These are phyloP conservation scores for Aspergillus taichungensis DNA, from an alignment of 495 filamentous ascomycete species.

Conservation along the genomic window DNA sequence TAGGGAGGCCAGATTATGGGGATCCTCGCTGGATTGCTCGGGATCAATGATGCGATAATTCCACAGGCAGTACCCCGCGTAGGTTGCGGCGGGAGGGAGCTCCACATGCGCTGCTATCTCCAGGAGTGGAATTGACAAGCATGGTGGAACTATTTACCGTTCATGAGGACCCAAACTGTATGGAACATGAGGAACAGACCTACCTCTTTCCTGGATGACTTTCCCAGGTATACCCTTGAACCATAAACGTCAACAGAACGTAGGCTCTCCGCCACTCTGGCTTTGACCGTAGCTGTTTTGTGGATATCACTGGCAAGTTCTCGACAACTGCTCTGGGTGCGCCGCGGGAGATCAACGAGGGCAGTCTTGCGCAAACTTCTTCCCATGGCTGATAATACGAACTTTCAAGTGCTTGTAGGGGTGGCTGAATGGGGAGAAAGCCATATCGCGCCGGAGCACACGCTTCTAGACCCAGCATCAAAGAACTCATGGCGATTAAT, in stretches of 20 bases:
- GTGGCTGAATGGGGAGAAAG: constrained; percentile 65
- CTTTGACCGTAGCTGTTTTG: neutral
- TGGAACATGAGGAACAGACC: neutral
- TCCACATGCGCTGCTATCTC: constrained; percentile 58
- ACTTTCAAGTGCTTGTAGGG: constrained; percentile 49
- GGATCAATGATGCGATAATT: constrained; percentile 50
- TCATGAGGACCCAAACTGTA: constrained; percentile 20
- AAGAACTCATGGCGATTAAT: too few relatives aligned
- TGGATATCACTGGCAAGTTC: neutral
- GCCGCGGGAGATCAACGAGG: neutral
- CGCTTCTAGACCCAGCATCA: too few relatives aligned
- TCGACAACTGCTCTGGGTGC: neutral
- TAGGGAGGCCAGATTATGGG: constrained; percentile 67
- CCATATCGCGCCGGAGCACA: too few relatives aligned
- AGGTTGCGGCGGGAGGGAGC: constrained; percentile 81
- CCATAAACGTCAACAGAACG: neutral
- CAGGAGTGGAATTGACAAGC: constrained; percentile 69
- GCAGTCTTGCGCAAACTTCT: neutral
- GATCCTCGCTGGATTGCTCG: constrained; percentile 52
- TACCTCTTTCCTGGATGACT: neutral
- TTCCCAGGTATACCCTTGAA: neutral
- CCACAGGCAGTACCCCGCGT: constrained; percentile 75
- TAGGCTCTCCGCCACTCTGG: neutral
- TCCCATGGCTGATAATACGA: neutral
- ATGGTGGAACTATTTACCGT: constrained; percentile 60